Evolutionary conservation across 352 stramenopile genomes (phyloP).

Genomic region (Globisporangium emineosum): DNA sequence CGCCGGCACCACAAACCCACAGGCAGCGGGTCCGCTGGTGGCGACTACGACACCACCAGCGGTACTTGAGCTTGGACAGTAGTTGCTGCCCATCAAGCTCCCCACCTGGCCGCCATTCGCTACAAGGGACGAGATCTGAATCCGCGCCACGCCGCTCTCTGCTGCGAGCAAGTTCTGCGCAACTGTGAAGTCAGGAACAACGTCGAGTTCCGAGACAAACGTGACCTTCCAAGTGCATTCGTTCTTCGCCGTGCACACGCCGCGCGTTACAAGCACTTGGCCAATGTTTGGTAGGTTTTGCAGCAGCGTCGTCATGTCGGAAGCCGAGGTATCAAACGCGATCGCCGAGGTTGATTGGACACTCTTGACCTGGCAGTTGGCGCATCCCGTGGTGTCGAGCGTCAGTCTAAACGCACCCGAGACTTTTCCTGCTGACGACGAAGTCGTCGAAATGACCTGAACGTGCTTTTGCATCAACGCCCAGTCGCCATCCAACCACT

Average conservation of each 20-base stretch:
- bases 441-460: slow-evolving; percentile 60
- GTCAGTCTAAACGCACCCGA: slow-evolving; percentile 74
- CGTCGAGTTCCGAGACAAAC: slow-evolving; percentile 65
- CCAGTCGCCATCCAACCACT: slow-evolving; percentile 90
- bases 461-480: slow-evolving; percentile 50
- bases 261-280: slow-evolving; percentile 72
- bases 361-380: slow-evolving; percentile 70
- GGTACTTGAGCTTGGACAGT: slow-evolving; percentile 41
- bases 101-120: slow-evolving; percentile 27
- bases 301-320: slow-evolving; percentile 75
- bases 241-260: slow-evolving; percentile 33
- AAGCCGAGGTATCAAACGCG: slow-evolving; percentile 48
- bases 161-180: slow-evolving; percentile 46
- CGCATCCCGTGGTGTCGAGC: slow-evolving; percentile 83
- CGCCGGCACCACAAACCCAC: slow-evolving; percentile 31
- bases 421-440: slow-evolving; percentile 30
- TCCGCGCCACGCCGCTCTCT: slow-evolving; percentile 28
- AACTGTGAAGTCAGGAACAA: slow-evolving; percentile 46
- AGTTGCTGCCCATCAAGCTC: slow-evolving; percentile 35
- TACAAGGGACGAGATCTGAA: slow-evolving; percentile 31
- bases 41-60: slow-evolving; percentile 12
- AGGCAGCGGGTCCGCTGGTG: slow-evolving; percentile 31
- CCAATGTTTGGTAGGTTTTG: slow-evolving; percentile 94
- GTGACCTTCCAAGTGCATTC: slow-evolving; percentile 82
- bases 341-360: slow-evolving; percentile 69